Percentiles rank a stretch among this genome's conserved stretches.
Evolutionary conservation across 176 grass and related monocot genomes (phyloP).

Genomic region (Neostapfia colusana): DNA sequence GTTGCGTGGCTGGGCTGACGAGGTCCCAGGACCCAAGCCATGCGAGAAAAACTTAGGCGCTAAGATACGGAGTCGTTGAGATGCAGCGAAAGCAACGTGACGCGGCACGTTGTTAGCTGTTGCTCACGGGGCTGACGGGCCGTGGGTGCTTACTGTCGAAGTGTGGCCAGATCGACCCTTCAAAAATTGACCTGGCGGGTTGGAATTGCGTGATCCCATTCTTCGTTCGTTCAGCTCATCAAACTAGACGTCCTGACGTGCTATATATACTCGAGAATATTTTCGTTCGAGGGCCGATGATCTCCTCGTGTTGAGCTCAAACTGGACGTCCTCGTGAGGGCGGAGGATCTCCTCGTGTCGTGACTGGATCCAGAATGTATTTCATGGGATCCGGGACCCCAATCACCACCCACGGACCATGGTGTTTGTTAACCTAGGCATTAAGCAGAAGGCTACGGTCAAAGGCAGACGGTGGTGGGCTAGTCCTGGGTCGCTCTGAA

Average conservation of each 20-base stretch:
- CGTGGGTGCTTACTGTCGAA: too few species aligned
- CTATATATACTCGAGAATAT: too few species aligned
- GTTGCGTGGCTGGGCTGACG: neutral
- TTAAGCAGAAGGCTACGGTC: too few species aligned
- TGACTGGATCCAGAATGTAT: too few species aligned
- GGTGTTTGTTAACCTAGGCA: neutral
- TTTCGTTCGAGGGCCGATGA: neutral
- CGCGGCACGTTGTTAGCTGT: neutral
- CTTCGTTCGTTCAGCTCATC: too few species aligned
- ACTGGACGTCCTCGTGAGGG: too few species aligned
- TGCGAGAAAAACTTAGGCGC: constrained; percentile 3
- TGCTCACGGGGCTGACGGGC: neutral
- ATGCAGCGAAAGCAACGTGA: neutral
- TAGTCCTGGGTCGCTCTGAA: neutral
- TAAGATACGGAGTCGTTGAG: constrained; percentile 20
- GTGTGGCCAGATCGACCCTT: too few species aligned
- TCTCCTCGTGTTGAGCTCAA: too few species aligned
- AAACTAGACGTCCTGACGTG: too few species aligned
- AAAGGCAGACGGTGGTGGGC: neutral
- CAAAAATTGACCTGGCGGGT: too few species aligned
- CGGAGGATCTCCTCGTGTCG: too few species aligned
- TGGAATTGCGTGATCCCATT: too few species aligned
- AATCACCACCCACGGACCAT: neutral
- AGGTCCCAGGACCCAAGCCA: neutral
- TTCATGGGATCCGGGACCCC: neutral